Evolutionary conservation across 2,329 filamentous ascomycete species (phyloP).

Genomic region (Penicillium crustosum): DNA sequence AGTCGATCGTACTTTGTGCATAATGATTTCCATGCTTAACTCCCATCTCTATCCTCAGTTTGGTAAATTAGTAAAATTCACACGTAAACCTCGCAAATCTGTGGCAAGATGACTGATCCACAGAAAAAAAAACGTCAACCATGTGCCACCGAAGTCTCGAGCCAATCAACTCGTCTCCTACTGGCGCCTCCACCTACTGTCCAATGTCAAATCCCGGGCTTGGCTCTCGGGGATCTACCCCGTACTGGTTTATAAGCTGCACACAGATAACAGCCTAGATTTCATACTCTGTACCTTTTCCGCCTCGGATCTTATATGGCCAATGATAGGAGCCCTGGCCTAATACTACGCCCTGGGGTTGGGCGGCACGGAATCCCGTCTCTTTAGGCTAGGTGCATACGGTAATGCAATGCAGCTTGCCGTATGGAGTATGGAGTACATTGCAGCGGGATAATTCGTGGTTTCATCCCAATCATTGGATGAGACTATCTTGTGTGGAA

Average conservation of each 20-base stretch:
- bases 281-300: not conserved
- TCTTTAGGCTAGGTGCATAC: conserved; percentile 22
- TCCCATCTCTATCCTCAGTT: not conserved
- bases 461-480: conserved; percentile 14
- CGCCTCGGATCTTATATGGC: conserved; percentile 7
- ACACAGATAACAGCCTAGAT: not conserved
- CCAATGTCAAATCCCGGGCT: conserved; percentile 10
- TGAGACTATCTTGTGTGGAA: not conserved
- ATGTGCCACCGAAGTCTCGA: not conserved
- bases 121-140: not conserved
- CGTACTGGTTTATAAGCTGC: not conserved
- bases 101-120: not conserved
- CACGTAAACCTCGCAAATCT: not conserved
- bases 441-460: conserved; percentile 12
- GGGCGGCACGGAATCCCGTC: conserved; percentile 3
- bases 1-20: not conserved
- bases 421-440: conserved; percentile 24
- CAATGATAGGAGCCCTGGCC: conserved; percentile 1
- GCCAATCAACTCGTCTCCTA: not conserved
- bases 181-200: not conserved
- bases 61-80: not conserved
- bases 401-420: conserved; percentile 26
- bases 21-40: not conserved
- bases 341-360: not conserved
- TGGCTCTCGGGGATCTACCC: not conserved